These are phyloP conservation scores for Scenedesmus sp. DNA, from an alignment of 163 green algal species.

Conservation along the genomic window DNA sequence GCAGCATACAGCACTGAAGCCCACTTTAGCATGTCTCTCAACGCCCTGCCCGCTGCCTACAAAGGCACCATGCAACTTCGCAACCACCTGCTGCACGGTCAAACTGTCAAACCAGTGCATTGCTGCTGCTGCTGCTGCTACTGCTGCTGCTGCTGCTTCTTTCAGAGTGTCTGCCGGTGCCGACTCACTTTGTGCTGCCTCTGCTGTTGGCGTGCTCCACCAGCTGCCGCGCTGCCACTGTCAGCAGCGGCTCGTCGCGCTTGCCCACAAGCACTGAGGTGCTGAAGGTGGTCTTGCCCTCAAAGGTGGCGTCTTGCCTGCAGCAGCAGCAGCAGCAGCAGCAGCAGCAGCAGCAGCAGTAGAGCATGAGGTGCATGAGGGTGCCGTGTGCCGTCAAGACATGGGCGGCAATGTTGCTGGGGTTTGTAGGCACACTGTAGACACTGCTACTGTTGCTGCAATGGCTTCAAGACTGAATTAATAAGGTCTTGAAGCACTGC, in stretches of 20 bases:
- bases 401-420: too few species aligned
- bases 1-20: too few species aligned
- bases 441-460: too few species aligned
- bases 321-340: background rate
- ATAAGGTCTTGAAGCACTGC: too few species aligned
- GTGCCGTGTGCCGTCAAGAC: background rate
- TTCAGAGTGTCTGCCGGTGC: too few species aligned
- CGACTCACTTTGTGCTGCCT: conserved; percentile 53
- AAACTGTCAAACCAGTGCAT: too few species aligned
- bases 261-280: conserved; percentile 60
- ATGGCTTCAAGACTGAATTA: too few species aligned
- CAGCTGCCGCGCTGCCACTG: conserved; percentile 56
- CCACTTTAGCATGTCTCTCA: too few species aligned
- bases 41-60: too few species aligned
- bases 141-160: conserved; percentile 2
- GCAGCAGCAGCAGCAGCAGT: background rate
- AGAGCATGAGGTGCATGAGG: background rate
- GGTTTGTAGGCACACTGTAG: too few species aligned
- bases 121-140: background rate
- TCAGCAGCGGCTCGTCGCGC: conserved; percentile 60
- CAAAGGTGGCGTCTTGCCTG: conserved; percentile 60
- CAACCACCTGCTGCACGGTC: too few species aligned
- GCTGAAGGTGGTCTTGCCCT: conserved; percentile 61
- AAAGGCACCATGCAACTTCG: too few species aligned
- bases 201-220: conserved; percentile 49